A percentile compares a stretch with the other conserved stretches of the same genome.
phyloP scores from a whole-genome alignment of 495 filamentous ascomycete species.

The Hypoxylon cercidicola region DNA sequence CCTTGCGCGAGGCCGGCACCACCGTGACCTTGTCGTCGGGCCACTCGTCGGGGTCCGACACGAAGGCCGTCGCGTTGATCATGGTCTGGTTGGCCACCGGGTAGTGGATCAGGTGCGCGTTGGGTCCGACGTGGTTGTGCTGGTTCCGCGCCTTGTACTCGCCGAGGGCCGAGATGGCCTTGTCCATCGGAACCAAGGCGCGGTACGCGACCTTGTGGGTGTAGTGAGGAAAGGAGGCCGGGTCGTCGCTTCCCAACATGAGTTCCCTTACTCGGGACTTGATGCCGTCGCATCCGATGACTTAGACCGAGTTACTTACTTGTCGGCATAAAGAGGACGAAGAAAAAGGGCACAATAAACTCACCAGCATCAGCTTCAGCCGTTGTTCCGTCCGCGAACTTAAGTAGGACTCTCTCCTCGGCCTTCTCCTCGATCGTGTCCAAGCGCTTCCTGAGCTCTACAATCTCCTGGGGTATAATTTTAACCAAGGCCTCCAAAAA shows the following conservation, averaged over 20 bases:
- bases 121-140: constrained; percentile 57
- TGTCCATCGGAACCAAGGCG: constrained; percentile 61
- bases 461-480: constrained; percentile 54
- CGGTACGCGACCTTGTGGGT: constrained; percentile 63
- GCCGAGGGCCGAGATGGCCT: constrained; percentile 59
- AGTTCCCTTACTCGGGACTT: constrained; percentile 48
- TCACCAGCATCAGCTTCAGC: constrained; percentile 52
- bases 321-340: not conserved
- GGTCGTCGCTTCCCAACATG: constrained; percentile 52
- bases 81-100: constrained; percentile 58
- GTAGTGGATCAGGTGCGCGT: constrained; percentile 59
- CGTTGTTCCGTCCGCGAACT: constrained; percentile 47
- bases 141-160: constrained; percentile 58
- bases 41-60: constrained; percentile 55
- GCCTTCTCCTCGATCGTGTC: constrained; percentile 34
- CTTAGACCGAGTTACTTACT: not conserved
- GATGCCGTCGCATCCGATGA: constrained; percentile 53
- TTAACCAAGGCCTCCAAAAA: constrained; percentile 61
- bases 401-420: constrained; percentile 32
- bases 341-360: not conserved
- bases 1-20: constrained; percentile 52
- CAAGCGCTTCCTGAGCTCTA: constrained; percentile 48
- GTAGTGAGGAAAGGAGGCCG: constrained; percentile 55
- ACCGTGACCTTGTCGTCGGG: constrained; percentile 38
- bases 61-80: constrained; percentile 61